These are phyloP conservation scores for Vigna mungo DNA, from an alignment of 306 rosid genomes.

Conservation along the genomic window DNA sequence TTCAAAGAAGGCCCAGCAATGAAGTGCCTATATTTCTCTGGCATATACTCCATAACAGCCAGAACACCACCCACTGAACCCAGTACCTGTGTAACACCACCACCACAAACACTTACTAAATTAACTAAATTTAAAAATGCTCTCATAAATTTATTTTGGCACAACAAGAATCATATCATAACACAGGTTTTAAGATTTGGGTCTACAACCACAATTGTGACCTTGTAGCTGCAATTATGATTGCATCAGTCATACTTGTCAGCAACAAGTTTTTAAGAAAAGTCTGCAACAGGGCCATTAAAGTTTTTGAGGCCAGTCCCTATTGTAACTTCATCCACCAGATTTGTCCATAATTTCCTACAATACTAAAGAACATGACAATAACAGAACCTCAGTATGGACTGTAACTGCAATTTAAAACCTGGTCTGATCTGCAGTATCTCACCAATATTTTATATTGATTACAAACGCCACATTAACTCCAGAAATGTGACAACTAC, in stretches of 20 bases:
- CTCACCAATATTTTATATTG: neutral
- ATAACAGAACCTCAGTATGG: too few species aligned
- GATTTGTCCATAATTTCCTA: too few species aligned
- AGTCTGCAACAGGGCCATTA: neutral
- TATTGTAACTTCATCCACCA: neutral
- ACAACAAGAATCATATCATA: neutral
- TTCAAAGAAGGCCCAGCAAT: conserved; percentile 71
- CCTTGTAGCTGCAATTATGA: too few species aligned
- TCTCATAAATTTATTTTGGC: neutral
- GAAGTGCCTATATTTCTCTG: conserved; percentile 66
- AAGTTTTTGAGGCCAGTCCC: too few species aligned
- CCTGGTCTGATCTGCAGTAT: neutral
- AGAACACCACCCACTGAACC: conserved; percentile 89
- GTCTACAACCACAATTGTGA: neutral
- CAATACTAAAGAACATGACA: too few species aligned
- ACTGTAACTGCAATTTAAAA: neutral
- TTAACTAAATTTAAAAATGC: neutral
- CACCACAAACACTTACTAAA: conserved; percentile 16
- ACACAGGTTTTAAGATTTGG: neutral
- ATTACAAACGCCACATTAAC: neutral
- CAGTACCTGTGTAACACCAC: conserved; percentile 61
- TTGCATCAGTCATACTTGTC: neutral
- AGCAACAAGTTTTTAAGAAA: neutral
- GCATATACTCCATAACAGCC: conserved; percentile 77
- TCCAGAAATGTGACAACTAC: neutral